A percentile compares a stretch with the other conserved stretches of the same genome.
These are phyloP conservation scores for Zymoseptoria pseudotritici DNA, from an alignment of 2,329 filamentous ascomycete genomes.

Conservation along the genomic window DNA sequence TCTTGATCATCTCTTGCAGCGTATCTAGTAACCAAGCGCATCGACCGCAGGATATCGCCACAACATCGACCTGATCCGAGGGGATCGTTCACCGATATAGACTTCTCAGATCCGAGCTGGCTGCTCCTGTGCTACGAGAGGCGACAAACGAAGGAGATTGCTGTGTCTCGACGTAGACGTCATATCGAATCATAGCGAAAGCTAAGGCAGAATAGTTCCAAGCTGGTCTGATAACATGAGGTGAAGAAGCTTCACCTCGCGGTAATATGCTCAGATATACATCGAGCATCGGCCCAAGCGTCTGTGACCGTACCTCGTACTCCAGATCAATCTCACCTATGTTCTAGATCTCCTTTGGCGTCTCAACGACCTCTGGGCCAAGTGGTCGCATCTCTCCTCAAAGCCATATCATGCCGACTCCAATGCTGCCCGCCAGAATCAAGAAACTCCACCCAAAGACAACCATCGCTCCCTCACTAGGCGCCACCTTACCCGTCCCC, in stretches of 20 bases:
- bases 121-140: background rate
- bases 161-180: too few relatives aligned
- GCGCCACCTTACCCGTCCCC: slow-evolving; percentile 41
- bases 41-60: background rate
- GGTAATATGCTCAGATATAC: background rate
- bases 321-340: background rate
- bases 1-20: background rate
- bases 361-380: too few relatives aligned
- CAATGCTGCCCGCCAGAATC: slow-evolving; percentile 25
- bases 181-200: too few relatives aligned
- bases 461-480: slow-evolving; percentile 29
- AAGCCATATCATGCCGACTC: slow-evolving; percentile 34
- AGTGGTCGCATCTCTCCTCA: slow-evolving; percentile 11
- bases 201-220: too few relatives aligned
- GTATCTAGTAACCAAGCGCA: background rate
- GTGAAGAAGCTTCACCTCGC: background rate
- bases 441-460: slow-evolving; percentile 27
- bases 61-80: background rate
- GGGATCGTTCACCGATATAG: background rate
- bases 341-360: too few relatives aligned
- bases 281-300: background rate
- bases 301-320: background rate
- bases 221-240: too few relatives aligned
- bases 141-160: too few relatives aligned
- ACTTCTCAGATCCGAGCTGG: background rate